Evolutionary conservation across 164 flowering plant species (phyloP).

Genomic region (Sedum album): DNA sequence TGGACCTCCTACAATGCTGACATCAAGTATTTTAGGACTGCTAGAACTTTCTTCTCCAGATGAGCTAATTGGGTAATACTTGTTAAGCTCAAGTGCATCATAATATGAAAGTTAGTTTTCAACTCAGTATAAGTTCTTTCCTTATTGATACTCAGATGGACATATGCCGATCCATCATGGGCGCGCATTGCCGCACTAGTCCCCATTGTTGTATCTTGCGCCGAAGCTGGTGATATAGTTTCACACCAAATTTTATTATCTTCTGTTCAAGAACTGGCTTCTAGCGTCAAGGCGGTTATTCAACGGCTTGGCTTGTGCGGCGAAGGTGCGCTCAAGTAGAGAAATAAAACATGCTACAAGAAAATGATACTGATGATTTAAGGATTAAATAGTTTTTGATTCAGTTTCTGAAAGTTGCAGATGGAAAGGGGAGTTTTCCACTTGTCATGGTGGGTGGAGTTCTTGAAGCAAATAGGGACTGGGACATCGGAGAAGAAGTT

Average conservation of each 20-base stretch:
- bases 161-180: constrained; percentile 97
- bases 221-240: constrained; percentile 82
- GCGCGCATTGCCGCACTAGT: constrained; percentile 97
- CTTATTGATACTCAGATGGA: constrained; percentile 58
- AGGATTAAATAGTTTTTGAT: neutral
- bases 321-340: constrained; percentile 39
- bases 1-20: constrained; percentile 71
- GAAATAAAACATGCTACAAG: neutral
- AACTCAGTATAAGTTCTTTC: neutral
- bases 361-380: neutral
- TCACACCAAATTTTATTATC: constrained; percentile 55
- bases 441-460: constrained; percentile 95
- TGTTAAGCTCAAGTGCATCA: neutral
- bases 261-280: constrained; percentile 75
- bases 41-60: constrained; percentile 84
- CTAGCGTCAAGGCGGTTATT: constrained; percentile 84
- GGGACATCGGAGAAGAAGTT: constrained; percentile 70
- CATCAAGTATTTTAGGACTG: constrained; percentile 34
- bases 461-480: constrained; percentile 70
- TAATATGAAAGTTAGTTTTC: neutral
- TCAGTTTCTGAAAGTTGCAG: constrained; percentile 33
- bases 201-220: constrained; percentile 81
- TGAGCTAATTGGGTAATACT: constrained; percentile 79
- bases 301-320: constrained; percentile 72
- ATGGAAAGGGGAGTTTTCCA: constrained; percentile 63